Evolutionary conservation across 2,329 filamentous ascomycete genomes (phyloP), one percentile per base, ranked within the genome.

Genomic region (Penicillium sumatraense): DNA sequence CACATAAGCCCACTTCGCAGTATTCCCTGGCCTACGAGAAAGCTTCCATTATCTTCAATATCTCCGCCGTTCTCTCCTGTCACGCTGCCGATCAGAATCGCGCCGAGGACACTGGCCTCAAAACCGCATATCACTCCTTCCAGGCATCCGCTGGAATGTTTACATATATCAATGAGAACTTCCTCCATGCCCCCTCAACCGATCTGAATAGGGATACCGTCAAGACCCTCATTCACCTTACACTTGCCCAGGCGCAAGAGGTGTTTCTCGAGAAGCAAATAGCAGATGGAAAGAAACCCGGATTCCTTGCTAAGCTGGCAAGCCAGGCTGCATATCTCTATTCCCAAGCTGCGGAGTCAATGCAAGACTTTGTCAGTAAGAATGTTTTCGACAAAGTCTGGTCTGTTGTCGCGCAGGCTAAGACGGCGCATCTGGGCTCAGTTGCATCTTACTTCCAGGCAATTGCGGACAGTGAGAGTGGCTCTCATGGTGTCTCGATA

Each of bases 121-220:
- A 99, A 79, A 93, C 92, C 13, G 91, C 95, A 16, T 99, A 98
- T 72, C 93, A 99, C 75, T 97, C 93, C 18, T 98, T 98, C 78
- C 95, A 99, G 75, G 95, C 95, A 36, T 93, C 93, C 7, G 95
- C 95, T 9, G 95, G 95, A 78, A 99, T 99, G 95, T 99, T 98
- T 75, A 98, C 93, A 50, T 99, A 99, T 70, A 99, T 99, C 79
- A 99, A 99, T 76, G 95, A 99, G 78, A 99, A 99, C 78, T 99
- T 99, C 72, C 81, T 99, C 31, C 95, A 99, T 69, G 95, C 95
- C 1, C 95, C 96, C 0, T 97, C 93, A 8, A 93, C 91, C n/a
- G 95, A 99, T 70, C 78, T 99, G 45, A 98, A 93, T 72, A 82
- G 95, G 57, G 93, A 99, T 48, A 99, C 95, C 0, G 91, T 99